Evolutionary conservation across 306 rosid species (phyloP).

Genomic region (Prunus armeniaca): DNA sequence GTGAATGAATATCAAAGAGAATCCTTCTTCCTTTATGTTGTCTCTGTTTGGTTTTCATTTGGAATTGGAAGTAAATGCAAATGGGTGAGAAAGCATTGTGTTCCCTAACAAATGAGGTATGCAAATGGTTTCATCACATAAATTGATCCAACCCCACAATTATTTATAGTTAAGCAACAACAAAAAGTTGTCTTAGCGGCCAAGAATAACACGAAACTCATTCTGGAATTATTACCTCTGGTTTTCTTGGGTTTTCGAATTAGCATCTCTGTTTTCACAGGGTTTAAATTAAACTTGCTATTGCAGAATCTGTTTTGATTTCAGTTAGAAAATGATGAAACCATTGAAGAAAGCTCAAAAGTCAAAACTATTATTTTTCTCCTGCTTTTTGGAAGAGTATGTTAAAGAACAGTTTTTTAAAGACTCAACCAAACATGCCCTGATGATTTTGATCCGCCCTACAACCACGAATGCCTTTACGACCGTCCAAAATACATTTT

Average conservation of each 20-base stretch:
- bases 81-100: background rate
- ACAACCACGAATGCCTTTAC: background rate
- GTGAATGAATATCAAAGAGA: background rate
- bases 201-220: constrained; percentile 1
- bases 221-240: background rate
- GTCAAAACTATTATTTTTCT: background rate
- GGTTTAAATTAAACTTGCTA: background rate
- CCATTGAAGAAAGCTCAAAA: background rate
- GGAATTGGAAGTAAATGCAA: background rate
- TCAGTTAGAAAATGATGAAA: background rate
- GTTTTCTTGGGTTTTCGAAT: background rate
- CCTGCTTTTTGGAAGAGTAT: background rate
- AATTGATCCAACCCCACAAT: constrained; percentile 3
- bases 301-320: too few relatives aligned
- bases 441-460: constrained; percentile 8
- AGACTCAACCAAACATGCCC: constrained; percentile 1
- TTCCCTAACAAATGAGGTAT: background rate
- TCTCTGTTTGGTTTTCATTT: background rate
- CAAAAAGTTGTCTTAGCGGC: background rate
- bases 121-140: background rate
- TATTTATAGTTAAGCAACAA: background rate
- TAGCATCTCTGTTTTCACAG: too few relatives aligned
- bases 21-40: background rate
- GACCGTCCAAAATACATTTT: constrained; percentile 16
- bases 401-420: background rate